Percentiles rank a stretch among this genome's conserved stretches.
These are phyloP conservation scores for Myxozyma lipomycoides DNA, from an alignment of 805 yeast species.

Conservation along the genomic window DNA sequence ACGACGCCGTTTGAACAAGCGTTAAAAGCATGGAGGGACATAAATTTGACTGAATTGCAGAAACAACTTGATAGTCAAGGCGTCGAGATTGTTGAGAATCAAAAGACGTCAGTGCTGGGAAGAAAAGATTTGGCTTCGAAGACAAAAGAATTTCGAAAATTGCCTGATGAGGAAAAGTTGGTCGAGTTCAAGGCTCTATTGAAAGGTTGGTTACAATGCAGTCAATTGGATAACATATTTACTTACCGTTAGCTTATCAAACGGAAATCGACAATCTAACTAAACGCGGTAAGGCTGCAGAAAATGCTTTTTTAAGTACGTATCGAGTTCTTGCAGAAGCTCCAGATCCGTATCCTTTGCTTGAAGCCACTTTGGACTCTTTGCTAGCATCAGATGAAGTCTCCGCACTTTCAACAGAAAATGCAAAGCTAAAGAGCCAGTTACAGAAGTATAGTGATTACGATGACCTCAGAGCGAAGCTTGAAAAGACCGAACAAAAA, in stretches of 20 bases:
- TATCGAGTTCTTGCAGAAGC: conserved; percentile 80
- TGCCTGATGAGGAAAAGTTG: conserved; percentile 63
- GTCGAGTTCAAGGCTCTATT: conserved; percentile 62
- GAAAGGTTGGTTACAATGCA: conserved; percentile 35
- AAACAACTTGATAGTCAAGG: conserved; percentile 70
- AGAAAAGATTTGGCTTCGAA: conserved; percentile 74
- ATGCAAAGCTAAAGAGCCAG: conserved; percentile 46
- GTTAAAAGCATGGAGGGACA: conserved; percentile 39
- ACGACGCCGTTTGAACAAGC: conserved; percentile 30
- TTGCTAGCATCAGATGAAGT: conserved; percentile 54
- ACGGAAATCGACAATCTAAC: conserved; percentile 82
- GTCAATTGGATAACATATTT: conserved; percentile 31
- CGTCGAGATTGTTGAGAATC: conserved; percentile 63
- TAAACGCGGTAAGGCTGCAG: conserved; percentile 69
- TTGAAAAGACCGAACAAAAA: conserved; percentile 58
- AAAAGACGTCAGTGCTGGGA: conserved; percentile 59
- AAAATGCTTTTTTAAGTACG: conserved; percentile 65
- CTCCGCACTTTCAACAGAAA: conserved; percentile 50
- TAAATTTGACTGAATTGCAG: conserved; percentile 69
- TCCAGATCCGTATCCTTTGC: conserved; percentile 84
- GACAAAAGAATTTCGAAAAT: conserved; percentile 81
- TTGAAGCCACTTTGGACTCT: conserved; percentile 66
- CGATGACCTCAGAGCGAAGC: conserved; percentile 62
- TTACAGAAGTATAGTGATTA: conserved; percentile 69
- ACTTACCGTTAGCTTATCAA: conserved; percentile 56